Conservation (phyloP, 805 yeast genomes). For the Ogataea thermomethanolica region DNA sequence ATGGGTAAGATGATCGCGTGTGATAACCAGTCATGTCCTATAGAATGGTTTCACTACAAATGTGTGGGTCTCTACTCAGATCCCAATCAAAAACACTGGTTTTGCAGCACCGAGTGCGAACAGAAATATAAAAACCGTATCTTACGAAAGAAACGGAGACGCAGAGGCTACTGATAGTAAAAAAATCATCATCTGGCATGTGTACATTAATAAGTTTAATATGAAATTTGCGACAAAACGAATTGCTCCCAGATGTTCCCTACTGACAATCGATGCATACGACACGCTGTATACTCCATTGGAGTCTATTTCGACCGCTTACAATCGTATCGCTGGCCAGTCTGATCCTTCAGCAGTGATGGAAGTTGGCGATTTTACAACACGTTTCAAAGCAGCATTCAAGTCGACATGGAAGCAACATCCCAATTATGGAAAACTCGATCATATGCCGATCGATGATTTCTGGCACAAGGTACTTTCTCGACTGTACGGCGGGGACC, state of each 20-base stretch:
- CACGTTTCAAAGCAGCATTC: constrained; percentile 33
- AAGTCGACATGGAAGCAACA: constrained; percentile 34
- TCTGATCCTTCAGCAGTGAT: constrained; percentile 37
- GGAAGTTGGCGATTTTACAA: constrained; percentile 25
- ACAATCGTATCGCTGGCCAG: constrained; percentile 44
- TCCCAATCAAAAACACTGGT: constrained; percentile 80
- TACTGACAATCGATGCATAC: constrained; percentile 66
- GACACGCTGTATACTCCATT: constrained; percentile 61
- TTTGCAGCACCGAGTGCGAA: constrained; percentile 72
- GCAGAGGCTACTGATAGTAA: constrained; percentile 13
- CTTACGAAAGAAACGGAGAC: constrained; percentile 17
- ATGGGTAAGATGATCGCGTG: constrained; percentile 95
- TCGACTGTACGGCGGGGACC: constrained; percentile 17
- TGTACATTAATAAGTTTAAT: constrained; percentile 3
- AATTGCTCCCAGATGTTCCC: constrained; percentile 32
- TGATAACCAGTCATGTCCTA: constrained; percentile 83
- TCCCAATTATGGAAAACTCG: constrained; percentile 62
- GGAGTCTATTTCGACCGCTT: constrained; percentile 51
- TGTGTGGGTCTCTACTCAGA: constrained; percentile 89
- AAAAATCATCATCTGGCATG: constrained; percentile 3
- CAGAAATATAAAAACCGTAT: constrained; percentile 13
- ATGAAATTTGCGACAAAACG: not conserved
- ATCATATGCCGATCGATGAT: constrained; percentile 31
- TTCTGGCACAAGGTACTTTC: constrained; percentile 60
- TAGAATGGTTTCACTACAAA: constrained; percentile 94